phyloP scores from a whole-genome alignment of 2,329 filamentous ascomycete species.

The Annulohypoxylon truncatum region DNA sequence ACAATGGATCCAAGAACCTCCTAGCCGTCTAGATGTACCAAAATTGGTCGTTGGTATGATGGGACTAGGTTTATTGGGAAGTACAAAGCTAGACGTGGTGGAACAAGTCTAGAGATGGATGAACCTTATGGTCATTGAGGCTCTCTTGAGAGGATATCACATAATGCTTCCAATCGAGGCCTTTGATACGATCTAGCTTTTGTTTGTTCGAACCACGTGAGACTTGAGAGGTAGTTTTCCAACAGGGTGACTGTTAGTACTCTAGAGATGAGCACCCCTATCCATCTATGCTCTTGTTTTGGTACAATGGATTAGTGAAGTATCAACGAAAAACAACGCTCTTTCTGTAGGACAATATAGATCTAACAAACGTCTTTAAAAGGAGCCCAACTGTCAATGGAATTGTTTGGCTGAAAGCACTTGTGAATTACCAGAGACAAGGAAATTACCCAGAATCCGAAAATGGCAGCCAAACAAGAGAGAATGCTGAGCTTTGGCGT shows the following conservation, averaged over 20 bases:
- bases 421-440: too few species aligned
- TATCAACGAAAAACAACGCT: not conserved
- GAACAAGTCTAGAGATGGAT: not conserved
- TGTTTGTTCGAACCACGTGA: too few species aligned
- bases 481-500: conserved; percentile 27
- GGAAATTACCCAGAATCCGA: not conserved
- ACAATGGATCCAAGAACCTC: not conserved
- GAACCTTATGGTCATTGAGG: not conserved
- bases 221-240: too few species aligned
- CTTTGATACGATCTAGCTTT: too few species aligned
- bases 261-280: not conserved
- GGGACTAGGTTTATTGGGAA: too few species aligned
- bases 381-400: not conserved
- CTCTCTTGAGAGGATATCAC: not conserved
- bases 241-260: too few species aligned
- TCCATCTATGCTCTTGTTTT: not conserved
- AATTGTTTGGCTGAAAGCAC: not conserved
- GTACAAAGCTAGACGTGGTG: not conserved
- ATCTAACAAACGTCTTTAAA: not conserved
- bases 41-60: not conserved
- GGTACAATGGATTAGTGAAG: not conserved
- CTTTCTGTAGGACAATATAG: not conserved
- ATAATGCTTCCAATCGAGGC: too few species aligned
- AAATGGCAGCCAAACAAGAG: not conserved
- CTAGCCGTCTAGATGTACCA: too few species aligned